phyloP scores from a whole-genome alignment of 768 basidiomycete genomes.

The Tephrocybe sp. region DNA sequence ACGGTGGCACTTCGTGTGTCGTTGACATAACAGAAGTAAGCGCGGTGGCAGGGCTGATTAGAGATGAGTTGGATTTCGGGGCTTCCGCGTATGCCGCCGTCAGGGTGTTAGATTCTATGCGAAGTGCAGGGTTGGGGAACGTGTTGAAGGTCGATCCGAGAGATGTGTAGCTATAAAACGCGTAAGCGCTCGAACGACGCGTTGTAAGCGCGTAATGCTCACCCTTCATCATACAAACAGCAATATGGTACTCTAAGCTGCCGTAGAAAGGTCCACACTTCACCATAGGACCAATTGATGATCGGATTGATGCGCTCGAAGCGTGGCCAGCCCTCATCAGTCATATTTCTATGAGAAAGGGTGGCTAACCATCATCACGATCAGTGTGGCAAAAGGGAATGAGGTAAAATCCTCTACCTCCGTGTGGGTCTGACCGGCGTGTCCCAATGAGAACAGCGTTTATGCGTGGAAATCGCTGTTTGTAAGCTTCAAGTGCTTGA shows the following conservation, averaged over 20 bases:
- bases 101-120: slow-evolving; percentile 26
- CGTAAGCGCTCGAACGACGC: background rate
- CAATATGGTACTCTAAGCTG: slow-evolving; percentile 83
- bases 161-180: slow-evolving; percentile 82
- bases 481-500: slow-evolving; percentile 72
- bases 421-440: slow-evolving; percentile 87
- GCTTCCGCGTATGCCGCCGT: slow-evolving; percentile 10
- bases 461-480: slow-evolving; percentile 62
- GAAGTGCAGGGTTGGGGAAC: slow-evolving; percentile 87
- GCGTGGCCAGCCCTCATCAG: slow-evolving; percentile 86
- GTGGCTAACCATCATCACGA: slow-evolving; percentile 48
- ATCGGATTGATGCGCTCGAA: slow-evolving; percentile 94
- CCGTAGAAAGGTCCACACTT: slow-evolving; percentile 88
- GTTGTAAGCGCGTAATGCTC: slow-evolving; percentile 23
- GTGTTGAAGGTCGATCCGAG: slow-evolving; percentile 96
- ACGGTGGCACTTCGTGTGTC: slow-evolving; percentile 13
- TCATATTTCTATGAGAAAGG: slow-evolving; percentile 73
- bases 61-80: slow-evolving; percentile 23
- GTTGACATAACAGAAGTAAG: slow-evolving; percentile 25
- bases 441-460: slow-evolving; percentile 89
- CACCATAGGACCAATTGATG: slow-evolving; percentile 89
- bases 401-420: slow-evolving; percentile 55
- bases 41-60: slow-evolving; percentile 22
- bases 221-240: slow-evolving; percentile 89
- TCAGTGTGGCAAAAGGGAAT: background rate